These are phyloP conservation scores for Tetrastigma voinierianum DNA, from an alignment of 164 flowering plant genomes.

Conservation along the genomic window DNA sequence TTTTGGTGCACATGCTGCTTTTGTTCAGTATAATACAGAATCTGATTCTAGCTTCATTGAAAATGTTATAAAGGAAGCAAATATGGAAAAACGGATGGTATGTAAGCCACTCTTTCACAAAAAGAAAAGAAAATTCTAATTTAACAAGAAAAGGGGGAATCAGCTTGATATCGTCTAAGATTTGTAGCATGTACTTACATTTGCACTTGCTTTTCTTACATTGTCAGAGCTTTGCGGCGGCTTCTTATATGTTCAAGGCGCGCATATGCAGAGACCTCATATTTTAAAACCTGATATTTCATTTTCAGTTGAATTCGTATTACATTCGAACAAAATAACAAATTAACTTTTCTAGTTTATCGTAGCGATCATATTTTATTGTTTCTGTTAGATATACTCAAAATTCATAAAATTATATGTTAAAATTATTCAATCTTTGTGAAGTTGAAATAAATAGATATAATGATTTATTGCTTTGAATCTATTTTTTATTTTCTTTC, in stretches of 20 bases:
- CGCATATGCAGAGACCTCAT: constrained; percentile 34
- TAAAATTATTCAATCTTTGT: too few species aligned
- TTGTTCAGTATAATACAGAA: constrained; percentile 31
- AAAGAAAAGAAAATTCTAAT: neutral
- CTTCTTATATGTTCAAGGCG: constrained; percentile 55
- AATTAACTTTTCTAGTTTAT: too few species aligned
- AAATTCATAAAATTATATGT: too few species aligned
- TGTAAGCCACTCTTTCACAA: constrained; percentile 4
- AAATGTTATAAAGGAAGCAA: constrained; percentile 54
- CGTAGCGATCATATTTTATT: too few species aligned
- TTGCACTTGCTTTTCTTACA: constrained; percentile 6
- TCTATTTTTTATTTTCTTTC: too few species aligned
- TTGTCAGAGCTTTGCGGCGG: constrained; percentile 69
- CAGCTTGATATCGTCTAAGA: neutral
- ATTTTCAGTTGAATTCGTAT: too few species aligned
- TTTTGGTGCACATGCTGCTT: constrained; percentile 64
- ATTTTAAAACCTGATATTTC: too few species aligned
- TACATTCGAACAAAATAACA: too few species aligned
- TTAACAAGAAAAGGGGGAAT: neutral
- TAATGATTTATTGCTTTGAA: too few species aligned
- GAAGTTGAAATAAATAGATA: too few species aligned
- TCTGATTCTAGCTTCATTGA: constrained; percentile 48
- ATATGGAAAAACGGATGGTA: constrained; percentile 90
- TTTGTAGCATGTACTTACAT: neutral
- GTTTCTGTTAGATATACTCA: too few species aligned